These are phyloP conservation scores for Aspergillus sclerotiicarbonarius DNA, from an alignment of 495 filamentous ascomycete genomes.

Conservation along the genomic window DNA sequence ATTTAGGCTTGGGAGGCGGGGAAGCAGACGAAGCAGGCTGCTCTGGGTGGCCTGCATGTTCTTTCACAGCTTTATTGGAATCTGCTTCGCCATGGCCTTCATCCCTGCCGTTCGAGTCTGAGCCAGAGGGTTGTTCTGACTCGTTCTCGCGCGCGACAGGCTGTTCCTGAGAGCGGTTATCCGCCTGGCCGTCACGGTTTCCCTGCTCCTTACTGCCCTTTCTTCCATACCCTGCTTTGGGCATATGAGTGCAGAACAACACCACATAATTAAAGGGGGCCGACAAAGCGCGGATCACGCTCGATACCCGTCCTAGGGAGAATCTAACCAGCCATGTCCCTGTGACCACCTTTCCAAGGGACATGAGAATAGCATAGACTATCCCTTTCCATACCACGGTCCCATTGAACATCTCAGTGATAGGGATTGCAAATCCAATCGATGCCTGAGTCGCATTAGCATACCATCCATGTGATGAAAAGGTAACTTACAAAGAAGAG, in stretches of 20 bases:
- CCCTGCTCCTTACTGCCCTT: conserved; percentile 3
- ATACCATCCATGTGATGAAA: background rate
- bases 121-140: background rate
- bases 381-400: conserved; percentile 68
- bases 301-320: conserved; percentile 16
- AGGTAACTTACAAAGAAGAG: conserved; percentile 67
- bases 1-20: conserved; percentile 44
- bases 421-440: conserved; percentile 77
- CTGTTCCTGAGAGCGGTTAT: background rate
- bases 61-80: background rate
- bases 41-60: background rate
- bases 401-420: conserved; percentile 64
- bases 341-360: conserved; percentile 59
- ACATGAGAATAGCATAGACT: conserved; percentile 70
- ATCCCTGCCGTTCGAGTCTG: background rate
- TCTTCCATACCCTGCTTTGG: background rate
- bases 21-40: background rate
- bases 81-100: background rate
- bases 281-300: conserved; percentile 9
- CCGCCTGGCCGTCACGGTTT: background rate
- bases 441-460: conserved; percentile 49
- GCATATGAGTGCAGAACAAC: conserved; percentile 6
- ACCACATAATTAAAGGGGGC: conserved; percentile 6
- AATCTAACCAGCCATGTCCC: conserved; percentile 64
- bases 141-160: too few species aligned